Base-by-base conservation (phyloP, 2,329 filamentous ascomycete genomes). In the Septoria linicola region DNA sequence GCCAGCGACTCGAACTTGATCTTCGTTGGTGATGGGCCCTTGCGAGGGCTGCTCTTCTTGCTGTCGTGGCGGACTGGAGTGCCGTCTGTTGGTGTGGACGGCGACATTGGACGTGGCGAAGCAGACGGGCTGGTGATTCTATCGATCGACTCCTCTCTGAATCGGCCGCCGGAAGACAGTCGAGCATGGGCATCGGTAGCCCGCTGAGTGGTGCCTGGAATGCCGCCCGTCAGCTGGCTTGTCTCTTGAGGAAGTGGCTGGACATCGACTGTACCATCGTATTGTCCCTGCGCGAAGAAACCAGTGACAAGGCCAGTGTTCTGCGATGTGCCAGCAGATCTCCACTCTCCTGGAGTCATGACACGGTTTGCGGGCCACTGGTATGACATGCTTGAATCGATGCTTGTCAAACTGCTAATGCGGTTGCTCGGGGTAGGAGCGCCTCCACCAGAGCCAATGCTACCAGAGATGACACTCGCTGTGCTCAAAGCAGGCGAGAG, bases 1-100 rank as follows among this genome's bases (percentile, higher is more conserved):
- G 73, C 73, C 27, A 76, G 69, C 35, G 72, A 68, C 61, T 75
- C 73, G 41, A 76, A 71, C 63, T 71, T 73, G 41, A 67, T 72
- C 57, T 75, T 74, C 44, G 74, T 68, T 14, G 73, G 74, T 6
- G 73, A 75, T 23, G 63, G 63, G 14, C 49, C 47, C 49, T 62
- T 66, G 48, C 34, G 51, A 10, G 61, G 57, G 32, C 54, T 61
- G 23, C 45, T 46, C 45, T 40, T 49, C 42, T 35, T 53, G 31
- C 40, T 42, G 20, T 49, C 44, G 23, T 41, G 39, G 16, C 35
- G 44, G 21, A 30, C 23, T 14, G 62, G 59, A 32, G 53, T 63
- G 21, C 46, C 49, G 11, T 40, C 51, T 7, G 63, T 59, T 7
- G 61, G 60, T 6, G 51, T 48, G 16, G 49, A 34, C 25, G 59